Conservation (phyloP, 225 moss, liverwort and hornwort genomes). For the Polytrichum formosum region DNA sequence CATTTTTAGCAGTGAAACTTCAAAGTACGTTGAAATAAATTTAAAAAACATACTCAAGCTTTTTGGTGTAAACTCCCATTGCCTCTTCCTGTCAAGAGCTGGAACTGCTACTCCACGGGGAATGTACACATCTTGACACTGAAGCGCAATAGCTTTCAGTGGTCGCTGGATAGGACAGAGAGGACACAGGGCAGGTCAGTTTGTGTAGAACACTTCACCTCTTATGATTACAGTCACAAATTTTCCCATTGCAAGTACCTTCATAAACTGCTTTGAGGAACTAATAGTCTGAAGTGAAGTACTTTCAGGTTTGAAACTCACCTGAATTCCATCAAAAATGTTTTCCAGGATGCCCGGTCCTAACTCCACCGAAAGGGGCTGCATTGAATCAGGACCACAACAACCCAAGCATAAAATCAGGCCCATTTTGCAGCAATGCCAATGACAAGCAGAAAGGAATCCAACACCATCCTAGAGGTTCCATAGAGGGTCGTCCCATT, state of each 20-base stretch:
- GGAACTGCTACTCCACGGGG: conserved; percentile 93
- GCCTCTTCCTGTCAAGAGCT: conserved; percentile 66
- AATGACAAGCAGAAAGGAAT: no score
- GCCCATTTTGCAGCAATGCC: no score
- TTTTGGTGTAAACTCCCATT: conserved; percentile 86
- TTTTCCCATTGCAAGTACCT: neutral
- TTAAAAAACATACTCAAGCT: conserved; percentile 39
- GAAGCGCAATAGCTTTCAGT: conserved; percentile 84
- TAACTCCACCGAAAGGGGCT: conserved; percentile 95
- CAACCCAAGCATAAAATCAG: no score
- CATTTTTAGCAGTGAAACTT: no score
- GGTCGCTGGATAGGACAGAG: conserved; percentile 53
- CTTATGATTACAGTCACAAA: neutral
- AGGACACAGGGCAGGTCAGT: neutral
- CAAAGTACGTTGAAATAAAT: no score
- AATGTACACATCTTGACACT: conserved; percentile 90
- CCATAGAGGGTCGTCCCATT: no score
- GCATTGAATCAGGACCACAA: conserved; percentile 19
- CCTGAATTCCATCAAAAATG: conserved; percentile 98
- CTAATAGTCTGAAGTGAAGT: neutral
- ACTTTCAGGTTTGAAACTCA: conserved; percentile 8
- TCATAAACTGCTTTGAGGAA: neutral
- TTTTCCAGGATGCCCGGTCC: conserved; percentile 98
- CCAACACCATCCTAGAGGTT: no score
- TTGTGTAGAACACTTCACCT: neutral